Percentiles rank a stretch among this genome's conserved stretches.
phyloP scores from a whole-genome alignment of 805 yeast genomes.

The Candida tibetensis region DNA sequence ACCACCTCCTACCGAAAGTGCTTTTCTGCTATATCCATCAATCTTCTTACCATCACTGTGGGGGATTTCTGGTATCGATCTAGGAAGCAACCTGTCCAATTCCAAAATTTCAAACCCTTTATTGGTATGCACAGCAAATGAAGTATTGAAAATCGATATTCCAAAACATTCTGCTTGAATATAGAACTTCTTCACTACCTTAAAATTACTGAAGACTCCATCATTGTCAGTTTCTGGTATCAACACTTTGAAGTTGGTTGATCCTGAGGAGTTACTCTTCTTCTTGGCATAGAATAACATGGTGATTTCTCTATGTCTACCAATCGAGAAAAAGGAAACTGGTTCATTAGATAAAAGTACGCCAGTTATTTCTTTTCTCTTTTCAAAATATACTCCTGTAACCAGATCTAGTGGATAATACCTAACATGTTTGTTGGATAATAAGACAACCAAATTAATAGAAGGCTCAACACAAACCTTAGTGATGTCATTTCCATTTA shows the following conservation, averaged over 20 bases:
- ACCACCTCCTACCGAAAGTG: neutral
- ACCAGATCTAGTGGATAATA: constrained; percentile 65
- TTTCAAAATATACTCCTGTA: constrained; percentile 53
- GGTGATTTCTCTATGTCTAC: constrained; percentile 61
- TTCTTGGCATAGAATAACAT: constrained; percentile 56
- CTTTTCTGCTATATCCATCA: constrained; percentile 30
- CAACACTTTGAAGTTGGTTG: constrained; percentile 55
- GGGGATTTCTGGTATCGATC: constrained; percentile 55
- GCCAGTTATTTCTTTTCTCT: constrained; percentile 40
- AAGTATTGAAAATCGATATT: constrained; percentile 59
- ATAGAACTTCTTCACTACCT: constrained; percentile 43
- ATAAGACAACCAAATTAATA: constrained; percentile 52
- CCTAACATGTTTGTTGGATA: constrained; percentile 57
- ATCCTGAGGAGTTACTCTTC: constrained; percentile 43
- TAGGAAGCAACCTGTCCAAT: constrained; percentile 54
- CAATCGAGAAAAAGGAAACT: constrained; percentile 61
- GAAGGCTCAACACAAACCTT: constrained; percentile 61
- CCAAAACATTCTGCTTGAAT: constrained; percentile 57
- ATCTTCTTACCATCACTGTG: constrained; percentile 19
- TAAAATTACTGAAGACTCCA: constrained; percentile 39
- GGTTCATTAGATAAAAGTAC: constrained; percentile 47
- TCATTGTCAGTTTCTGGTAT: constrained; percentile 56
- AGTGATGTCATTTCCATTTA: constrained; percentile 50
- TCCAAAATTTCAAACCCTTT: constrained; percentile 67
- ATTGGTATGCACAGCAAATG: constrained; percentile 64